Base-by-base conservation (phyloP, 1,139 yeast species). In the Pneumocystis wakefieldiae region DNA sequence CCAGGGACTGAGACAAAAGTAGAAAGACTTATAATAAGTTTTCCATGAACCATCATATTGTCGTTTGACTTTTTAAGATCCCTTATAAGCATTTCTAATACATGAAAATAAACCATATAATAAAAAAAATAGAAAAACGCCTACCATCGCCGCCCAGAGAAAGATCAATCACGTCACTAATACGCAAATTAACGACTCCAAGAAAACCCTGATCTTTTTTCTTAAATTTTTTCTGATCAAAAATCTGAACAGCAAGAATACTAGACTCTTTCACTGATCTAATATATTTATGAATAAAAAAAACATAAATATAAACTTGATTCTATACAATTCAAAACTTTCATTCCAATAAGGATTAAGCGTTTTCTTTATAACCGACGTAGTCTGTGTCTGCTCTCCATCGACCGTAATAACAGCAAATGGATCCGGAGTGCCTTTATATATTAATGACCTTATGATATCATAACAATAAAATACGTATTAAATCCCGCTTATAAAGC, bases 171-270 rank as follows among this genome's bases (percentile, higher is more conserved):
- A 88, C 91, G 74, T 92, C 97, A 60, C 95, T 94, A 59, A 91
- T 83, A 69, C 95, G 81, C 63, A 92, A 82, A 75, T 92, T 94
- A 66, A 94, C 94, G 28, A 92, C 98, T 65, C 99, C 99, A 63
- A 92, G 78, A 70, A 92, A 92, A n/a, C 98, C 98, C 75, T 92
- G 98, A 73, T 92, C 98, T 81, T 90, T 91, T 84, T 90, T 90
- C 74, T 92, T 92, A 77, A 92, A 92, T 76, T 92, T 92, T 73
- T 90, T 91, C 75, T 91, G 97, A 74, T 92, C 98, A 75, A 94
- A 92, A 17, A 92, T 94, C 74, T 92, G 98, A 67, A 92, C 84
- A 8, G 94, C 96, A 65, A 92, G 78, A 60, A 91, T 88, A 24
- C 95, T 86, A 70, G 87, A 87, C 71, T 90, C 96, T 68, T 80